phyloP scores from a whole-genome alignment of 495 filamentous ascomycete species.

The Lepidopterella palustris region DNA sequence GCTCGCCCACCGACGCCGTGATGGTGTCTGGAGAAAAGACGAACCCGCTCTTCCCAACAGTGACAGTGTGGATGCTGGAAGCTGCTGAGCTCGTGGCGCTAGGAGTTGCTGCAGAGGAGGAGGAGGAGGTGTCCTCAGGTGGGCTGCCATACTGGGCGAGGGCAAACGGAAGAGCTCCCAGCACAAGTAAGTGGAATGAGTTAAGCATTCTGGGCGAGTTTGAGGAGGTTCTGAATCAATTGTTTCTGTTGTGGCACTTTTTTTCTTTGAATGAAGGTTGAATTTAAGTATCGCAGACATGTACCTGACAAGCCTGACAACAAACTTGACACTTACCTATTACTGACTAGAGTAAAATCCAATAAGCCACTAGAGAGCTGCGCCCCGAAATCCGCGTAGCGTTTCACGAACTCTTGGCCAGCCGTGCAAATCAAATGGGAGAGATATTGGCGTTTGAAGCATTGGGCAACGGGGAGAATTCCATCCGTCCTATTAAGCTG shows the following conservation, averaged over 20 bases:
- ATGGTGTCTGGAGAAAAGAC: conserved; percentile 49
- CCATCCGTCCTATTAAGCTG: neutral
- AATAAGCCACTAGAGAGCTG: too few relatives aligned
- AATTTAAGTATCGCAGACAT: too few relatives aligned
- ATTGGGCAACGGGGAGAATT: neutral
- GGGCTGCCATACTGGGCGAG: neutral
- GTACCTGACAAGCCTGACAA: too few relatives aligned
- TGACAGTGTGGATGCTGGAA: conserved; percentile 42
- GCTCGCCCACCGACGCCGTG: conserved; percentile 47
- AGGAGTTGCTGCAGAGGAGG: neutral
- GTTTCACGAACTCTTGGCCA: too few relatives aligned
- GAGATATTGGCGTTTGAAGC: too few relatives aligned
- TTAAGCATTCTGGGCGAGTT: neutral
- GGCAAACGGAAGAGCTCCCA: neutral
- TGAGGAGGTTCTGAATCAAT: too few relatives aligned
- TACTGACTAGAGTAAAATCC: too few relatives aligned
- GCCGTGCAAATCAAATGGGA: too few relatives aligned
- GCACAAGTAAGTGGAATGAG: neutral
- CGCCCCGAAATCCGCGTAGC: too few relatives aligned
- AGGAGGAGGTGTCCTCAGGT: neutral
- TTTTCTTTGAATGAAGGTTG: neutral
- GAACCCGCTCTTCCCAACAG: conserved; percentile 46
- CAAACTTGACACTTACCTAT: too few relatives aligned
- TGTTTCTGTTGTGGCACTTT: neutral
- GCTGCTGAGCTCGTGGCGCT: neutral